These are phyloP conservation scores for Dendrobium catenatum DNA, from an alignment of 106 monocot species.

Conservation along the genomic window DNA sequence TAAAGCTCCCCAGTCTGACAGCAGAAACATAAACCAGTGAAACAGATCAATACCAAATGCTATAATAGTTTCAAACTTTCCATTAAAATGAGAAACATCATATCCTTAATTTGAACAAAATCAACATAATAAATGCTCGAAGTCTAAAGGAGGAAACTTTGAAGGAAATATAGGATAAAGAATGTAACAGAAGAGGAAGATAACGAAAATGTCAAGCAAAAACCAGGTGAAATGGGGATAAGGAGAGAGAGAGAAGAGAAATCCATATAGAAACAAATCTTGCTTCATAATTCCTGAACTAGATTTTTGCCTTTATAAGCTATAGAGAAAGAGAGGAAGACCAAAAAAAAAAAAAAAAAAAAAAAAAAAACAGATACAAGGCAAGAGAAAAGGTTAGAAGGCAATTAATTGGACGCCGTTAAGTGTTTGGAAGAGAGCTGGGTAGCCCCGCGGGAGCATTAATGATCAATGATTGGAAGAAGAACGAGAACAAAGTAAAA, in stretches of 20 bases:
- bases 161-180: too few species aligned
- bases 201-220: background rate
- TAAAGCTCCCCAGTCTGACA: constrained; percentile 70
- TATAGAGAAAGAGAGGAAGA: background rate
- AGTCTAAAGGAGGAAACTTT: too few species aligned
- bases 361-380: background rate
- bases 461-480: constrained; percentile 43
- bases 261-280: background rate
- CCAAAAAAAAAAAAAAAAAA: background rate
- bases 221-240: background rate
- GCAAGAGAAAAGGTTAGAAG: background rate
- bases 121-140: too few species aligned
- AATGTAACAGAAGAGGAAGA: too few species aligned
- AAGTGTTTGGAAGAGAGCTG: background rate
- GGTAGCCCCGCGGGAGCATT: constrained; percentile 13
- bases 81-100: too few species aligned
- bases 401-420: background rate
- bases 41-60: too few species aligned
- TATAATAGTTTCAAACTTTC: too few species aligned
- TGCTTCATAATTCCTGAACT: too few species aligned
- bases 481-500: background rate
- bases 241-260: background rate
- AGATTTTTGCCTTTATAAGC: background rate
- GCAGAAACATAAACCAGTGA: background rate
- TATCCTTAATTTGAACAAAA: too few species aligned